Evolutionary conservation across 208 protist species (phyloP), one percentile per base, ranked within the genome.

Genomic region (Trypanosomatidae sp.): DNA sequence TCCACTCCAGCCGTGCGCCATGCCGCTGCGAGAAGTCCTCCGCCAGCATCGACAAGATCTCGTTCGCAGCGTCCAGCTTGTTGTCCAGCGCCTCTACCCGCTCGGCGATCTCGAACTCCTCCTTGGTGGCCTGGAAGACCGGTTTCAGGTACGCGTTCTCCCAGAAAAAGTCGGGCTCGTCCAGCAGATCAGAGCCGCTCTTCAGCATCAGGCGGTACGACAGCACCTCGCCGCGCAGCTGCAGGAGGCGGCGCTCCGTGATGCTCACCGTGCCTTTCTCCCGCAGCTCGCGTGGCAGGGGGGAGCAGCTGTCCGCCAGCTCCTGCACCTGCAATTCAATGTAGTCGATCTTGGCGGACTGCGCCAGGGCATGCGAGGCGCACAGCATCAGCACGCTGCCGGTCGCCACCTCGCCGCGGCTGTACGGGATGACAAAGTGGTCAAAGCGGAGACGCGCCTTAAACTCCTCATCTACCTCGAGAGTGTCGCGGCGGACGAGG

Each of bases 151-250:
- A 91, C 12, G 90, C 78, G 79, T 91, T 91, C 69, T 94, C 85
- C 90, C 90, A 94, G 66, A 94, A 94, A 13, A 94, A 88, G 66
- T 91, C 87, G 0, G 90, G 90, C 74, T 94, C 87, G 43, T 94
- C 90, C 71, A 94, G 85, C 60, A 94, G 71, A 56, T 94, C 89
- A 1, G 87, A 92, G 30, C 86, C 90, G 70, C 85, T 91, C 76
- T 92, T 91, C n/a, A 94, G 66, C 85, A 91, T 92, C 1, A 94
- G 79, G 0, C 90, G 85, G 60, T 91, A 92, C 13, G 85, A 89
- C 69, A 94, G 79, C 66, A 94, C 83, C 70, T 92, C 85, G 3
- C 87, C 90, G 28, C 87, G 85, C 41, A 92, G 77, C 72, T 90
- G 87, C 71, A 92, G 76, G 69, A 94, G 74, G 1, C 83, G 74